Base-by-base conservation (phyloP, 1,284 basidiomycete species). In the Cutaneotrichosporon cavernicola region DNA sequence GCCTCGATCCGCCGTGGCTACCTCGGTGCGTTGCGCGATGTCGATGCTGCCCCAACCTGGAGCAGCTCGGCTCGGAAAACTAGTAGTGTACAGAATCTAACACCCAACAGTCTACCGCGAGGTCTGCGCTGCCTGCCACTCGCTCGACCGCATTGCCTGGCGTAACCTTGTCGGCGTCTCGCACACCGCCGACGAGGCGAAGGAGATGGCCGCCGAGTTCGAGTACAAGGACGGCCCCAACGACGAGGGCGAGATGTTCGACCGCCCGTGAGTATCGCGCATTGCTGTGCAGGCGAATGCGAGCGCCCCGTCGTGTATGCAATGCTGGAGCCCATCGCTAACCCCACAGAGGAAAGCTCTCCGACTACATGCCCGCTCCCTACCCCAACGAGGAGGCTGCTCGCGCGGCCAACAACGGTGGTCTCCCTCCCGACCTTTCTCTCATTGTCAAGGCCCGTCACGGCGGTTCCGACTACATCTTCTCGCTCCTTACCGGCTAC, bases 351-450 rank as follows among this genome's bases (percentile, higher is more conserved):
- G 77, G 77, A 70, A 79, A 79, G 70, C 76, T 79, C 93, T 68
- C 97, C 58, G 97, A 99, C 82, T 98, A 98, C 84, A 86, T 99
- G 86, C 97, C 96, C 67, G 81, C 86, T 59, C 92, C 97, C 62
- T 99, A 99, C 83, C 88, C 96, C 72, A 99, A 99, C 80, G 96
- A 98, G 74, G 94, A 98, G 85, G 96, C 97, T 73, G 94, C 97
- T 58, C 88, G 97, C 74, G 90, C 96, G 67, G 86, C 89, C 70
- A 99, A 99, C 82, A 64, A 61, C 69, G 75, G 97, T 84, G 95
- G 95, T 68, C 86, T 96, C 59, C 97, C 97, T 73, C 97, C 97
- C 50, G 97, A 99, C 85, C 86, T 99, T 75, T 94, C 91, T 72
- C 85, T 99, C 81, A 99, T 99, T 76, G 87, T 91, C 84, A 99